Base-by-base conservation (phyloP, 768 basidiomycete species). In the Sporobolomyces pararoseus region DNA sequence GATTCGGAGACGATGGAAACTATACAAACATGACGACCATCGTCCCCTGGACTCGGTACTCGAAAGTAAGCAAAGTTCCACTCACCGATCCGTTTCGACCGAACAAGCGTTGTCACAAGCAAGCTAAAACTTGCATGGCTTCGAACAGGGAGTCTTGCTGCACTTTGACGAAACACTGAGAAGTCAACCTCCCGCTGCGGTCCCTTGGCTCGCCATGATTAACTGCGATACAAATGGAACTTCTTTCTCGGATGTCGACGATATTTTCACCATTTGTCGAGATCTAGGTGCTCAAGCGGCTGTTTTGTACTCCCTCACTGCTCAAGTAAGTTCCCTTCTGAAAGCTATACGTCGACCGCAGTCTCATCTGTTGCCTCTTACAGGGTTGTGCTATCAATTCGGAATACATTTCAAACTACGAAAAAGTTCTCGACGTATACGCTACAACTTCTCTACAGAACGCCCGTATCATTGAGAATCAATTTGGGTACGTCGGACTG, bases 181-280 rank as follows among this genome's bases (percentile, higher is more conserved):
- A 9, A 66, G 44, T 32, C 49, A 65, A 29, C 63, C 73, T 19
- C 68, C 59, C 19, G 88, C 89, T 4, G 82, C 81, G 7, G 90
- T 91, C 0, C 91, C 93, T 5, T 96, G 92, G 91, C 89, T 96
- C 75, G 93, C 93, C 17, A 83, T 93, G 72, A 84, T 96, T 57
- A 84, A 86, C 4, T 95, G 92, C 79, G 91, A 94, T 76, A 76
- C 78, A 65, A 92, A 93, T 78, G 83, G 87, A 23, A 89, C 89
- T 19, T 53, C 63, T 34, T 70, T 42, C 54, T 65, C 72, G 17
- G 57, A 74, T 21, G 82, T 84, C 4, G 78, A 82, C 55, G 92
- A 96, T 78, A 84, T 94, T 61, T 91, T 96, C 79, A 90, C 89
- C 0, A 82, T 90, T 49, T 91, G 90, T 27, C 82, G 84, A 49